Conservation (phyloP, 164 flowering plant species). For the Chimonanthus salicifolius region DNA sequence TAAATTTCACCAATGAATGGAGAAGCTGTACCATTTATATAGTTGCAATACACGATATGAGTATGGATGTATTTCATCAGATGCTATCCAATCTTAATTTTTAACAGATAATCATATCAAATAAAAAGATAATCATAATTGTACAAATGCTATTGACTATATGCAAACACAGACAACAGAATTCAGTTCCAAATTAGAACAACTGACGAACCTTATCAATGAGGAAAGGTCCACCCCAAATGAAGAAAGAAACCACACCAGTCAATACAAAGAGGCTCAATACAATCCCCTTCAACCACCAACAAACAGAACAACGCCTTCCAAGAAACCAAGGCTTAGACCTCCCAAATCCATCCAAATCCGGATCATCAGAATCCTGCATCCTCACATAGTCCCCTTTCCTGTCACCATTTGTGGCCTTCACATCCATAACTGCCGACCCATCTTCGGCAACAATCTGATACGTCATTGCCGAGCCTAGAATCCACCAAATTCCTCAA, state of each 20-base stretch:
- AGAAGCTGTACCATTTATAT: no score
- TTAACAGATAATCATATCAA: background rate
- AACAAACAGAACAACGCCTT: constrained; percentile 28
- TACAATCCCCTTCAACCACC: constrained; percentile 50
- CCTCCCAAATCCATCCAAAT: constrained; percentile 2
- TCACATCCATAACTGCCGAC: constrained; percentile 32
- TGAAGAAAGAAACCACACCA: constrained; percentile 46
- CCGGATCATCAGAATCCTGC: constrained; percentile 6
- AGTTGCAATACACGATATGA: no score
- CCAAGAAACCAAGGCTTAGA: constrained; percentile 5
- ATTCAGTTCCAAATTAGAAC: background rate
- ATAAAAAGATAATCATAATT: no score
- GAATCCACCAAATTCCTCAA: background rate
- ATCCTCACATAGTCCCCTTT: constrained; percentile 18
- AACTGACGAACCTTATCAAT: constrained; percentile 48
- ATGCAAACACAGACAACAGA: background rate
- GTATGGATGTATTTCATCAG: no score
- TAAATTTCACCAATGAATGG: no score
- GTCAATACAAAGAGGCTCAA: constrained; percentile 31
- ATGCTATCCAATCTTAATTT: no score
- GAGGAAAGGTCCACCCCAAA: constrained; percentile 72
- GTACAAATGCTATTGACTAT: no score
- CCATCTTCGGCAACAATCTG: constrained; percentile 16
- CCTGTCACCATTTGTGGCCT: constrained; percentile 20
- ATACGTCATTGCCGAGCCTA: constrained; percentile 1